A percentile compares a stretch with the other conserved stretches of the same genome.
These are phyloP conservation scores for Gomphus sp. DNA, from an alignment of 1,284 basidiomycete species.

Conservation along the genomic window DNA sequence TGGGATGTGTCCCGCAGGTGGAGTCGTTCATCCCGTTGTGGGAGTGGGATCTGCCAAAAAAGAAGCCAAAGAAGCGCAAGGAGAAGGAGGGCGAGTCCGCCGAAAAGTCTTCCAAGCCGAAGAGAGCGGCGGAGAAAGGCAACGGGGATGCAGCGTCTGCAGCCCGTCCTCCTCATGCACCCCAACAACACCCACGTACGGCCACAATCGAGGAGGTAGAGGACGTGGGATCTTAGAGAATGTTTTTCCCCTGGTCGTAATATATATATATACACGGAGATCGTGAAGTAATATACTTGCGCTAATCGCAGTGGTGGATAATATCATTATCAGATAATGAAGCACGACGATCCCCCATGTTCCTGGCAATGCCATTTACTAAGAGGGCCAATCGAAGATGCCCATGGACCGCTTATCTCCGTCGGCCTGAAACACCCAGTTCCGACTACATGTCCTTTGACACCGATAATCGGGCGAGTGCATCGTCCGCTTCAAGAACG, in stretches of 20 bases:
- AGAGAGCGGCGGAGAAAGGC: slow-evolving; percentile 12
- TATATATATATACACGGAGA: background rate
- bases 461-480: slow-evolving; percentile 20
- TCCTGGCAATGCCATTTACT: too few species aligned
- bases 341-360: too few species aligned
- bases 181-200: slow-evolving; percentile 6
- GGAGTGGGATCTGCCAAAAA: slow-evolving; percentile 96
- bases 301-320: background rate
- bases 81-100: slow-evolving; percentile 34
- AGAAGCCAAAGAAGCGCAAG: slow-evolving; percentile 68
- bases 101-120: slow-evolving; percentile 22
- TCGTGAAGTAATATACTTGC: background rate
- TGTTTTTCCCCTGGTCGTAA: background rate
- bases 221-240: slow-evolving; percentile 16
- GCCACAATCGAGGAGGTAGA: slow-evolving; percentile 19
- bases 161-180: slow-evolving; percentile 5
- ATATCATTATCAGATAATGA: too few species aligned
- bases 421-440: background rate
- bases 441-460: background rate
- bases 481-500: slow-evolving; percentile 36
- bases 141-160: slow-evolving; percentile 2
- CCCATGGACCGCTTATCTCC: background rate
- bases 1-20: slow-evolving; percentile 46
- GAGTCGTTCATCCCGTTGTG: slow-evolving; percentile 97
- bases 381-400: background rate